phyloP scores from a whole-genome alignment of 495 filamentous ascomycete species.

The Neurospora sp. region DNA sequence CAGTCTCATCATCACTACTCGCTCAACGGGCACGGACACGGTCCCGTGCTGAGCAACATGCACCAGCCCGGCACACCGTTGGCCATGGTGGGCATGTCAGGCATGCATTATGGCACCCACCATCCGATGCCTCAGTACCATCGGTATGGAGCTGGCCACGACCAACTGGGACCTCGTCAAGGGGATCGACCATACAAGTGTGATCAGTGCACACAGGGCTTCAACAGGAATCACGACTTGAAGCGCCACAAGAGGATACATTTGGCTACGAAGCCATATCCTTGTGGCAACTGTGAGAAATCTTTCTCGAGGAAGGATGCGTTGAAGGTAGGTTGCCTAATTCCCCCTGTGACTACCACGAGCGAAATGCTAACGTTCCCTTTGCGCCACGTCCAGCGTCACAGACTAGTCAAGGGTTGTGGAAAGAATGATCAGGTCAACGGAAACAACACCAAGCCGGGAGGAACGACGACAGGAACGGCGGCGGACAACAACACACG shows the following conservation, averaged over 20 bases:
- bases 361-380: slow-evolving; percentile 2
- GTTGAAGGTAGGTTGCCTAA: slow-evolving; percentile 59
- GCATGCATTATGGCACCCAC: slow-evolving; percentile 40
- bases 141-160: slow-evolving; percentile 7
- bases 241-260: slow-evolving; percentile 96
- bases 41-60: slow-evolving; percentile 68
- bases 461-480: slow-evolving; percentile 3
- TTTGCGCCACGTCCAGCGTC: slow-evolving; percentile 48
- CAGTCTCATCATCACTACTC: not conserved
- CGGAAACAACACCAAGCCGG: not conserved
- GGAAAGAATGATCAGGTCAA: slow-evolving; percentile 36
- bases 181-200: slow-evolving; percentile 89
- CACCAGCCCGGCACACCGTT: slow-evolving; percentile 63
- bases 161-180: slow-evolving; percentile 20
- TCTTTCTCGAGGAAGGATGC: slow-evolving; percentile 96
- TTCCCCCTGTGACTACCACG: not conserved
- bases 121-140: slow-evolving; percentile 37
- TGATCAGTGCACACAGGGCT: slow-evolving; percentile 81
- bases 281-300: slow-evolving; percentile 87
- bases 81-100: slow-evolving; percentile 56
- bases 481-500: not conserved
- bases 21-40: slow-evolving; percentile 29
- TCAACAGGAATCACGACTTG: slow-evolving; percentile 94
- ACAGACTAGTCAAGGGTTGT: slow-evolving; percentile 90
- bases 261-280: slow-evolving; percentile 89